Base-by-base conservation (phyloP, 139 green algal species). In the Monoraphidium neglectum region DNA sequence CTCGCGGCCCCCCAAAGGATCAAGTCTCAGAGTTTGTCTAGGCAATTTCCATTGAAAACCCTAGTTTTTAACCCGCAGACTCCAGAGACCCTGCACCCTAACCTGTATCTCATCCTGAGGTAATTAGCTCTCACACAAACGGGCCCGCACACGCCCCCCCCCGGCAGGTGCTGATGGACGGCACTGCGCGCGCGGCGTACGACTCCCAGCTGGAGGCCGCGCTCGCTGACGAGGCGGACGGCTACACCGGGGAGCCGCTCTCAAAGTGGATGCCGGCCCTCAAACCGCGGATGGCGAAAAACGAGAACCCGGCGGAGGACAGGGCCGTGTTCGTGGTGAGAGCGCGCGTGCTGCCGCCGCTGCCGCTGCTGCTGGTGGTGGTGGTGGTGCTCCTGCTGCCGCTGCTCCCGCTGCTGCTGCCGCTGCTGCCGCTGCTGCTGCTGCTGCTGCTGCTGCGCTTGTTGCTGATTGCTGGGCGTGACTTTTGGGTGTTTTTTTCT, bases 271-370 rank as follows among this genome's bases (percentile, higher is more conserved):
- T 93, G 66, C 89, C 86, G 0, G 75, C 76, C 5, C 70, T 83
- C 26, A 85, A 72, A 32, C 86, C 87, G 0, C 33, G 23, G 16
- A 90, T 92, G 83, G 86, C 91, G 15, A 96, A 94, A 80, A 82
- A 90, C 57, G 53, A 64, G 30, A 77, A 95, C 72, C 82, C 87
- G 0, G 37, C 79, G 15, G 93, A 97, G 82, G 83, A 23, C 23
- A 75, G 92, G 0, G 92, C 76, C 0, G 89, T 97, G 13, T 97
- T 97, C 86, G 93, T 97, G 79, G 88, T 88, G 61, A 66, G 77
- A 18, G 36, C 43, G 28, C 21, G 57, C 57, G 24, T 64, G 47
- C 47, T 24, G 47, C 47, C 12, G 47, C 47, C 13, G 47, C 24
- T 64, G 26, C 57, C 24, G 57, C 23, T 68, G 26, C n/a, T 68